phyloP scores from a whole-genome alignment of 805 yeast species.

The Zygoascus biomembranicola region DNA sequence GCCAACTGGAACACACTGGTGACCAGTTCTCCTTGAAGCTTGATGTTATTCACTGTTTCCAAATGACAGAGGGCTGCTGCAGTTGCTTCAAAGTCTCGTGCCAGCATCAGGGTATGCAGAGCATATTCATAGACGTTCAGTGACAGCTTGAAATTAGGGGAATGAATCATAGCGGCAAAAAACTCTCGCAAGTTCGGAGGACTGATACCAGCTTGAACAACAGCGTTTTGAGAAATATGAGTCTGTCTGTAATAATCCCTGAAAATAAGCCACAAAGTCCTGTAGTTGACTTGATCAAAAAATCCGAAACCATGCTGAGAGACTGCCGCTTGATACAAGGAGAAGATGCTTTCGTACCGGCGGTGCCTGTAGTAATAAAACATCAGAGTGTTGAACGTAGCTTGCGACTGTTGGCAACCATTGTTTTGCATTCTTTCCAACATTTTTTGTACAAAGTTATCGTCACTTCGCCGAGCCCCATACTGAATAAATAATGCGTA shows the following conservation, averaged over 20 bases:
- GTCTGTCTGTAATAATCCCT: slow-evolving; percentile 8
- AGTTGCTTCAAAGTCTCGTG: slow-evolving; percentile 10
- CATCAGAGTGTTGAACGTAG: slow-evolving; percentile 13
- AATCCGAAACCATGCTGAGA: background rate
- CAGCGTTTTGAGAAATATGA: background rate
- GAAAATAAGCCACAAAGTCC: slow-evolving; percentile 12
- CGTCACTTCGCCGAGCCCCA: slow-evolving; percentile 12
- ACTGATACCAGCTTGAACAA: background rate
- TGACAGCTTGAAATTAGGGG: slow-evolving; percentile 9
- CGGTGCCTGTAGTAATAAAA: slow-evolving; percentile 12
- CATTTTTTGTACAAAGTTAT: slow-evolving; percentile 5
- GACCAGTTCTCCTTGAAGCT: slow-evolving; percentile 7
- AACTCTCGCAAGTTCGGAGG: slow-evolving; percentile 8
- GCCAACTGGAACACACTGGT: slow-evolving; percentile 13
- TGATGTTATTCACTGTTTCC: slow-evolving; percentile 10
- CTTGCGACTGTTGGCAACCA: slow-evolving; percentile 7
- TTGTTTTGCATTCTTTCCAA: slow-evolving; percentile 8
- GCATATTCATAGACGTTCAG: slow-evolving; percentile 13
- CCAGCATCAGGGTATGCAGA: slow-evolving; percentile 12
- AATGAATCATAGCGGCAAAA: slow-evolving; percentile 10
- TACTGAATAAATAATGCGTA: slow-evolving; percentile 17
- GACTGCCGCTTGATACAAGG: slow-evolving; percentile 1
- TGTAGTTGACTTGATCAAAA: slow-evolving; percentile 8
- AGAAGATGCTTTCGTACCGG: slow-evolving; percentile 6
- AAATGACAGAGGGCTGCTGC: slow-evolving; percentile 13